phyloP scores from a whole-genome alignment of 495 filamentous ascomycete genomes.

The Peziza echinospora region DNA sequence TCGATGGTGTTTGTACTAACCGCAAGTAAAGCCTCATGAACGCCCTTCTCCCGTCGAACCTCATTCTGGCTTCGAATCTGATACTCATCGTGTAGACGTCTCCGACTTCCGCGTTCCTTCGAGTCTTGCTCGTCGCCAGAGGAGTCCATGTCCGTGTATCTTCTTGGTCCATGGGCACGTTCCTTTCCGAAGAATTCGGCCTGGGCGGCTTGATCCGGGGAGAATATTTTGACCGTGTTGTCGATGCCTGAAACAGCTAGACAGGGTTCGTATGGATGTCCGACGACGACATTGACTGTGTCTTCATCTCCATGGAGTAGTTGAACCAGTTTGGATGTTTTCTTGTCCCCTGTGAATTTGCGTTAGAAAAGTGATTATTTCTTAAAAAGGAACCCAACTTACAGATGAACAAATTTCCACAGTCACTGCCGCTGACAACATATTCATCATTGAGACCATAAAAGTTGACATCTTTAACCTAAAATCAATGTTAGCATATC shows the following conservation, averaged over 20 bases:
- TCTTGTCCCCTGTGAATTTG: conserved; percentile 28
- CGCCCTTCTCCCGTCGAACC: conserved; percentile 35
- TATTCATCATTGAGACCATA: conserved; percentile 54
- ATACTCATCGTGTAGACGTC: conserved; percentile 39
- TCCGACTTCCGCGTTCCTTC: conserved; percentile 24
- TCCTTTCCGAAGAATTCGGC: conserved; percentile 3
- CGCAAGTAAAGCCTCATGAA: conserved; percentile 40
- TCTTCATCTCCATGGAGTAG: conserved; percentile 51
- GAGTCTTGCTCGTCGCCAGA: not conserved
- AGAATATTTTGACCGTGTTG: conserved; percentile 57
- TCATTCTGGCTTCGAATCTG: conserved; percentile 46
- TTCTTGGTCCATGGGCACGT: not conserved
- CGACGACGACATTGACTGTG: conserved; percentile 48
- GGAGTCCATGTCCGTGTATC: not conserved
- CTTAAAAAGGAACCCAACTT: not conserved
- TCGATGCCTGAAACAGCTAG: conserved; percentile 54
- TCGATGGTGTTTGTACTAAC: too few species aligned
- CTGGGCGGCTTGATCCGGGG: conserved; percentile 37
- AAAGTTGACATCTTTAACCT: conserved; percentile 53
- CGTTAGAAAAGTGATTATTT: not conserved
- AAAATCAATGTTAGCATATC: conserved; percentile 35
- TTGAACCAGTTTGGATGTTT: conserved; percentile 40
- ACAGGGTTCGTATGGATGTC: conserved; percentile 51
- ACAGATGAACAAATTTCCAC: conserved; percentile 50
- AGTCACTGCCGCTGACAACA: conserved; percentile 49